Evolutionary conservation across 306 rosid species (phyloP).

Genomic region (Pterocarpus santalinus): DNA sequence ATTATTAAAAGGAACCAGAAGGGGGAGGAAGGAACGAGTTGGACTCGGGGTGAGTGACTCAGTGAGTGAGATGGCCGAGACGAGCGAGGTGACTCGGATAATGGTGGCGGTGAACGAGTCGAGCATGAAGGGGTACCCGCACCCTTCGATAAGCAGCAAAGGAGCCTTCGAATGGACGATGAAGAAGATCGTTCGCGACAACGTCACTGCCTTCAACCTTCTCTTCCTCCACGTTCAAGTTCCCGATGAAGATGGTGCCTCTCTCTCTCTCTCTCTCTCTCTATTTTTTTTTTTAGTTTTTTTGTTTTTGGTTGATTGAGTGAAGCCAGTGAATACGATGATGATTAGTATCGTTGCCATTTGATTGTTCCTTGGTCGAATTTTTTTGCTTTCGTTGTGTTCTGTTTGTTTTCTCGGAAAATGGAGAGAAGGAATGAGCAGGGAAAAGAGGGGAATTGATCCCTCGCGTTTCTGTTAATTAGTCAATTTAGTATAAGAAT

Average conservation of each 20-base stretch:
- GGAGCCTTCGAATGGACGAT: slow-evolving; percentile 94
- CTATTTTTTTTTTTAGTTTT: neutral
- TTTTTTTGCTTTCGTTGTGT: neutral
- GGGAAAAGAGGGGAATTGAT: too few relatives aligned
- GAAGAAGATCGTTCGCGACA: slow-evolving; percentile 79
- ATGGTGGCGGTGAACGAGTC: slow-evolving; percentile 92
- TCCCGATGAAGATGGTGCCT: slow-evolving; percentile 90
- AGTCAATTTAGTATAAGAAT: too few relatives aligned
- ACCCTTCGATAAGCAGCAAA: slow-evolving; percentile 88
- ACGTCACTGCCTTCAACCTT: slow-evolving; percentile 69
- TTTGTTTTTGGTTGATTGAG: neutral
- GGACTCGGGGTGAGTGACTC: slow-evolving; percentile 36
- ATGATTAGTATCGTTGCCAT: neutral
- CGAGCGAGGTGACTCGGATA: slow-evolving; percentile 62
- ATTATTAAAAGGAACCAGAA: neutral
- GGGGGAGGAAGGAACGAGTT: slow-evolving; percentile 25
- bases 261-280: slow-evolving; percentile 40
- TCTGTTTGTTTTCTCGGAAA: slow-evolving; percentile 44
- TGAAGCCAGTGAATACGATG: neutral
- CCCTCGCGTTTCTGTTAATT: neutral
- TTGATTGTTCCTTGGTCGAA: neutral
- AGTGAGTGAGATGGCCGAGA: slow-evolving; percentile 36
- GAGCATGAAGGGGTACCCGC: slow-evolving; percentile 84
- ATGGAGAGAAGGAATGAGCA: neutral
- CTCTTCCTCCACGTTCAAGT: slow-evolving; percentile 90